These are phyloP conservation scores for Casuarina glauca DNA, from an alignment of 306 rosid species.

Conservation along the genomic window DNA sequence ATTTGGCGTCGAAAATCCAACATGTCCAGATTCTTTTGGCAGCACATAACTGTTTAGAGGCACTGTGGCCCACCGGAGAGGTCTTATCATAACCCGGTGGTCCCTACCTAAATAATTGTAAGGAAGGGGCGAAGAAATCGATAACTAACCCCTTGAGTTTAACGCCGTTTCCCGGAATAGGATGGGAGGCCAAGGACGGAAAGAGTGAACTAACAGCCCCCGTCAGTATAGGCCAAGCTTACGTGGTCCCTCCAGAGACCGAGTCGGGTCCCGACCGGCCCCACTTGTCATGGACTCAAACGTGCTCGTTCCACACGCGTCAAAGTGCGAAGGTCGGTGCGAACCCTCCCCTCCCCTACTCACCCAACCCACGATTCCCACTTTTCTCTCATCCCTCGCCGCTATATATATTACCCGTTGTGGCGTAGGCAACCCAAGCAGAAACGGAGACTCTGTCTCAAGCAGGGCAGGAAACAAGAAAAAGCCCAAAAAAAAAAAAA, in stretches of 20 bases:
- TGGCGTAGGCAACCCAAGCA: background rate
- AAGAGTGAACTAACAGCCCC: background rate
- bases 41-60: background rate
- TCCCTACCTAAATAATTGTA: background rate
- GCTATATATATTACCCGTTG: slow-evolving; percentile 33
- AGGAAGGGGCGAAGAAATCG: background rate
- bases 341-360: slow-evolving; percentile 18
- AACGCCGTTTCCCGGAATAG: slow-evolving; percentile 24
- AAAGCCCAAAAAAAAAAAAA: background rate
- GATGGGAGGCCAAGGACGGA: background rate
- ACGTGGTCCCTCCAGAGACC: slow-evolving; percentile 17
- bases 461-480: background rate
- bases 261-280: slow-evolving; percentile 11
- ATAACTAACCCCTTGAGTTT: slow-evolving; percentile 18
- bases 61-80: background rate
- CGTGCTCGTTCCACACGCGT: slow-evolving; percentile 40
- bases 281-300: slow-evolving; percentile 26
- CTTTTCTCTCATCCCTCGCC: slow-evolving; percentile 9
- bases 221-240: slow-evolving; percentile 14
- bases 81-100: background rate
- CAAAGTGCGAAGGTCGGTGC: slow-evolving; percentile 33
- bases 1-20: background rate
- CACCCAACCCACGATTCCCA: background rate
- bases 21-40: background rate
- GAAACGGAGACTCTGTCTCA: background rate